A percentile compares a stretch with the other conserved stretches of the same genome.
Evolutionary conservation across 73 alveolate genomes (phyloP).

Genomic region (Paramecium biaurelia): DNA sequence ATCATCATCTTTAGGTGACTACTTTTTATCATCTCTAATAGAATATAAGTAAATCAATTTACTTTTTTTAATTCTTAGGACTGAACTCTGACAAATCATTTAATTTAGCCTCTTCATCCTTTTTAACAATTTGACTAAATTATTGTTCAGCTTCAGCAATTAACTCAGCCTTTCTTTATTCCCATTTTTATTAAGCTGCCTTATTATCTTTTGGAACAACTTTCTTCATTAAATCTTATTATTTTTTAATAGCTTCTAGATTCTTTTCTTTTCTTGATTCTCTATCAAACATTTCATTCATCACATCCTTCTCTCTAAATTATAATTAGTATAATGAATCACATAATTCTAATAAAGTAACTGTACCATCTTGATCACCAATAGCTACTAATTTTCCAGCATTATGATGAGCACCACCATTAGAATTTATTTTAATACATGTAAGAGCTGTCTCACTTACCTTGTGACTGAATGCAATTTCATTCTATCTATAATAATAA

Average conservation of each 20-base stretch:
- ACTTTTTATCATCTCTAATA: background rate
- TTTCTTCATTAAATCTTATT: slow-evolving; percentile 51
- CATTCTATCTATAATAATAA: slow-evolving; percentile 89
- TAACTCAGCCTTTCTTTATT: slow-evolving; percentile 60
- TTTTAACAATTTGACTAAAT: slow-evolving; percentile 4
- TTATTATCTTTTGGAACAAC: slow-evolving; percentile 57
- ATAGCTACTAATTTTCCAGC: slow-evolving; percentile 83
- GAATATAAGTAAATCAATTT: background rate
- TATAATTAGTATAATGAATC: slow-evolving; percentile 76
- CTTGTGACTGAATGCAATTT: slow-evolving; percentile 88
- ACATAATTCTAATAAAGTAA: slow-evolving; percentile 85
- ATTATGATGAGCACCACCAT: slow-evolving; percentile 66
- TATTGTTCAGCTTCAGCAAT: slow-evolving; percentile 47
- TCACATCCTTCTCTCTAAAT: slow-evolving; percentile 80
- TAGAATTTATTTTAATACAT: slow-evolving; percentile 59
- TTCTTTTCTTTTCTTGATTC: slow-evolving; percentile 92
- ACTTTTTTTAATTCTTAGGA: background rate
- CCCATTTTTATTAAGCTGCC: slow-evolving; percentile 57
- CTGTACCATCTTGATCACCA: slow-evolving; percentile 96
- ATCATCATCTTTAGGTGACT: background rate
- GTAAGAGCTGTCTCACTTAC: slow-evolving; percentile 70
- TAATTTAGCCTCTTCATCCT: slow-evolving; percentile 22
- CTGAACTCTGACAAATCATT: slow-evolving; percentile 70
- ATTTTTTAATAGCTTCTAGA: slow-evolving; percentile 80
- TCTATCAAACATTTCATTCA: slow-evolving; percentile 83